Percentiles rank a stretch among this genome's conserved stretches.
Conservation (phyloP, 441 rosid genomes). For the Adansonia madagascariensis region DNA sequence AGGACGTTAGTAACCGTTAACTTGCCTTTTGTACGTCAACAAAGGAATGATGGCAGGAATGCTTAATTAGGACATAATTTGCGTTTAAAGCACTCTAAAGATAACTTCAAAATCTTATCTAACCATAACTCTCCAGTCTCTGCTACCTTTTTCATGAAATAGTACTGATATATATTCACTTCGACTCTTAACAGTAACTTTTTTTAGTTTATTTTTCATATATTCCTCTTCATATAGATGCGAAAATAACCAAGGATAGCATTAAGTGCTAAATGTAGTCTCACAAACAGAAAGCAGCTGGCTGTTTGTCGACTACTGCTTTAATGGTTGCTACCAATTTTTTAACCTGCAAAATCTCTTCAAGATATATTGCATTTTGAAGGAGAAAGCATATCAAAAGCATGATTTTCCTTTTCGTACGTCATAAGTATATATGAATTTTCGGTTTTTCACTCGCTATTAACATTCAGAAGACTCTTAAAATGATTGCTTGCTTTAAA, state of each 20-base stretch:
- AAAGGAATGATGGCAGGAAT: background rate
- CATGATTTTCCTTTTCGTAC: background rate
- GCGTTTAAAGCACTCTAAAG: background rate
- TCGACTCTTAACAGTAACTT: background rate
- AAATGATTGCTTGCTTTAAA: background rate
- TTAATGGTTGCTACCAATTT: background rate
- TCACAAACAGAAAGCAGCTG: background rate
- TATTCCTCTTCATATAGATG: background rate
- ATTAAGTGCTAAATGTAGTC: background rate
- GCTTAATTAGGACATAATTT: background rate
- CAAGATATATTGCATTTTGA: background rate
- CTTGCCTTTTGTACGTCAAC: background rate
- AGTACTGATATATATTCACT: background rate
- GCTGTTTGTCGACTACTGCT: background rate
- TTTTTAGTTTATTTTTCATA: background rate
- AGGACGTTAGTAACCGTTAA: background rate
- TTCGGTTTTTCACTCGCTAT: background rate
- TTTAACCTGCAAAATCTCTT: background rate
- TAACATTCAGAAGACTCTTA: background rate
- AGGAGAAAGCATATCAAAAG: background rate
- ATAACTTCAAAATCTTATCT: background rate
- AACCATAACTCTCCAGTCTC: background rate
- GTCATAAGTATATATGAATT: background rate
- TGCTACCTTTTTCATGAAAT: background rate
- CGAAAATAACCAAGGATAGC: background rate